Evolutionary conservation across 2,329 filamentous ascomycete genomes (phyloP).

Genomic region (Fusarium pseudograminearum): DNA sequence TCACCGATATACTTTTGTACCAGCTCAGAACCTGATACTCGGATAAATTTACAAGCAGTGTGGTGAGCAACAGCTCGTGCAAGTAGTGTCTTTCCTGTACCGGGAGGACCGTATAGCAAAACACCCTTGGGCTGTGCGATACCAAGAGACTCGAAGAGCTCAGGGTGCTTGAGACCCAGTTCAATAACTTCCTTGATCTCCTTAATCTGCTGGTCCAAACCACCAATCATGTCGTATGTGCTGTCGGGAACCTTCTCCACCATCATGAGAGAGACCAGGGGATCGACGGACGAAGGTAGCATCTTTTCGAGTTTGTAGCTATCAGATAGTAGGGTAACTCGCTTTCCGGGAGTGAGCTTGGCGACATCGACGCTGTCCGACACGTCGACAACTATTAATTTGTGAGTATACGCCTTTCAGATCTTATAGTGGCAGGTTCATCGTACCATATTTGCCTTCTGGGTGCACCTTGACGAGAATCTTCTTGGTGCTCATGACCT

Average conservation of each 20-base stretch:
- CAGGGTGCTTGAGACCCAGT: slow-evolving; percentile 96
- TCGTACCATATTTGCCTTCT: slow-evolving; percentile 97
- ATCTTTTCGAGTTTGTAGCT: slow-evolving; percentile 99
- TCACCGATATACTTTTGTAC: slow-evolving; percentile 99
- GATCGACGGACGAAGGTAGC: slow-evolving; percentile 96
- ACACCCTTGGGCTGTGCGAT: slow-evolving; percentile 99
- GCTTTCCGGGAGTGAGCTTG: slow-evolving; percentile 97
- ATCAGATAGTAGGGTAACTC: slow-evolving; percentile 95
- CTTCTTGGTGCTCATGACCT: slow-evolving; percentile 99
- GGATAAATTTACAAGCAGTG: slow-evolving; percentile 99
- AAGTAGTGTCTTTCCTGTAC: slow-evolving; percentile 95
- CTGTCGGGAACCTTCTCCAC: slow-evolving; percentile 99
- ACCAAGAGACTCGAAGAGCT: slow-evolving; percentile 98
- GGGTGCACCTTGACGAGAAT: slow-evolving; percentile 99
- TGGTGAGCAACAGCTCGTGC: slow-evolving; percentile 97
- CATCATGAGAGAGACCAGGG: slow-evolving; percentile 99
- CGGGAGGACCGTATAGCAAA: slow-evolving; percentile 93
- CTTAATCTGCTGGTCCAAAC: slow-evolving; percentile 98
- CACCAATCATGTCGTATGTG: slow-evolving; percentile 99
- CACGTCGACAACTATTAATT: slow-evolving; percentile 84
- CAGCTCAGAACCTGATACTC: slow-evolving; percentile 93
- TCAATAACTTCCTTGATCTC: slow-evolving; percentile 99
- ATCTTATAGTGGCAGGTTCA: background rate
- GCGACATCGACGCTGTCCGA: slow-evolving; percentile 92
- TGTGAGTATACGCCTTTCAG: background rate